A percentile compares a stretch with the other conserved stretches of the same genome.
phyloP scores from a whole-genome alignment of 1,284 basidiomycete species.

The Porodaedalea pini region DNA sequence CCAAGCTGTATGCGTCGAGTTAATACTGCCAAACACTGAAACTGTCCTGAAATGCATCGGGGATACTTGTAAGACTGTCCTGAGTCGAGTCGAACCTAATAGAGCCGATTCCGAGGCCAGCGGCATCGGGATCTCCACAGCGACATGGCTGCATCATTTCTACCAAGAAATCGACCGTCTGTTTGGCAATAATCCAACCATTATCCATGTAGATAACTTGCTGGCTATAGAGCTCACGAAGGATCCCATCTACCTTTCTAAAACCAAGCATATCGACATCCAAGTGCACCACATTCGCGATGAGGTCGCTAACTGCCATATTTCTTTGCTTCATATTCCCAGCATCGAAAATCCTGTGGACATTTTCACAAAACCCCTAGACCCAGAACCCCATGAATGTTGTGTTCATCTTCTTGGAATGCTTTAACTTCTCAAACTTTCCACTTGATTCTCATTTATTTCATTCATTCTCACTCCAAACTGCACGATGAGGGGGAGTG shows the following conservation, averaged over 20 bases:
- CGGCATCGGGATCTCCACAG: too few relatives aligned
- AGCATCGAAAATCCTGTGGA: conserved; percentile 10
- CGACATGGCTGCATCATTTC: conserved; percentile 20
- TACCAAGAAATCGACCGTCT: not conserved
- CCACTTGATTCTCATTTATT: not conserved
- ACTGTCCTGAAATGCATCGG: too few relatives aligned
- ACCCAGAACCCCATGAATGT: not conserved
- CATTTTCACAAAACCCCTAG: conserved; percentile 11
- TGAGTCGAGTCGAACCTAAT: too few relatives aligned
- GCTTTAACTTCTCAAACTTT: not conserved
- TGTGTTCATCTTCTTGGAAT: not conserved
- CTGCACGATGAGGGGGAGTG: too few relatives aligned
- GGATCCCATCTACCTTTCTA: conserved; percentile 31
- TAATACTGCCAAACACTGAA: too few relatives aligned
- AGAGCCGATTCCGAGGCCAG: too few relatives aligned
- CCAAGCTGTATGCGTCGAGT: too few relatives aligned
- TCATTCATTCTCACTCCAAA: too few relatives aligned
- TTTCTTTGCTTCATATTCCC: not conserved
- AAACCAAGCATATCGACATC: conserved; percentile 44
- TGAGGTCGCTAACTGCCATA: not conserved
- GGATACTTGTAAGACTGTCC: too few relatives aligned
- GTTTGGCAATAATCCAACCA: not conserved
- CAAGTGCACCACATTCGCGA: conserved; percentile 40
- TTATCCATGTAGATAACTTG: conserved; percentile 9
- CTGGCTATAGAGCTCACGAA: conserved; percentile 32